These are phyloP conservation scores for Coniella lustricola DNA, from an alignment of 2,329 filamentous ascomycete genomes.

Conservation along the genomic window DNA sequence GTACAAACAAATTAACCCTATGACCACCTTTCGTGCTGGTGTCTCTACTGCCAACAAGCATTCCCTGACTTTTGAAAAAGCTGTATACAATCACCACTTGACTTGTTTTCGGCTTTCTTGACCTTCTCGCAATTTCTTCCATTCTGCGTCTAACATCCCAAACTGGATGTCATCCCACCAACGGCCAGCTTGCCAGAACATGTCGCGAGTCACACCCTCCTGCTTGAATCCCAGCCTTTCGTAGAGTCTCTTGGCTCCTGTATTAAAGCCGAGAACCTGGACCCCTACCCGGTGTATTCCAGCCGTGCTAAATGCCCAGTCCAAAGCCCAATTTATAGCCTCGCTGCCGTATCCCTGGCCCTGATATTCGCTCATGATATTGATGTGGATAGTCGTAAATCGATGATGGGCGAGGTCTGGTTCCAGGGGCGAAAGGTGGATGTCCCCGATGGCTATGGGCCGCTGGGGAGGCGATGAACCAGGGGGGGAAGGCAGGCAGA, in stretches of 20 bases:
- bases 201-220: constrained; percentile 19
- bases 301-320: constrained; percentile 29
- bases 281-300: constrained; percentile 30
- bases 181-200: no score
- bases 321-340: constrained; percentile 29
- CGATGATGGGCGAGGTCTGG: constrained; percentile 31
- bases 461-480: constrained; percentile 6
- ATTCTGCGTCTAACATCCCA: no score
- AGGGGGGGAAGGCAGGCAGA: constrained; percentile 26
- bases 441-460: constrained; percentile 26
- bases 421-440: constrained; percentile 23
- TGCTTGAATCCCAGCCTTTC: constrained; percentile 26
- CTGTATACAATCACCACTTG: no score
- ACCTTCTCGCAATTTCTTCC: no score
- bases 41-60: no score
- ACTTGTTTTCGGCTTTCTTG: no score
- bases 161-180: no score
- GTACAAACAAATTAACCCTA: no score
- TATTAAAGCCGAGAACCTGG: constrained; percentile 26
- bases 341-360: constrained; percentile 31
- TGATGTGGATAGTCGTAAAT: constrained; percentile 29
- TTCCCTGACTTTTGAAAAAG: no score
- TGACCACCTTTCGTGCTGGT: no score
- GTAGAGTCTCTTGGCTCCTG: constrained; percentile 26
- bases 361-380: constrained; percentile 23